A percentile compares a stretch with the other conserved stretches of the same genome.
phyloP scores from a whole-genome alignment of 225 moss, liverwort and hornwort species.

The Anthoceros angustus region DNA sequence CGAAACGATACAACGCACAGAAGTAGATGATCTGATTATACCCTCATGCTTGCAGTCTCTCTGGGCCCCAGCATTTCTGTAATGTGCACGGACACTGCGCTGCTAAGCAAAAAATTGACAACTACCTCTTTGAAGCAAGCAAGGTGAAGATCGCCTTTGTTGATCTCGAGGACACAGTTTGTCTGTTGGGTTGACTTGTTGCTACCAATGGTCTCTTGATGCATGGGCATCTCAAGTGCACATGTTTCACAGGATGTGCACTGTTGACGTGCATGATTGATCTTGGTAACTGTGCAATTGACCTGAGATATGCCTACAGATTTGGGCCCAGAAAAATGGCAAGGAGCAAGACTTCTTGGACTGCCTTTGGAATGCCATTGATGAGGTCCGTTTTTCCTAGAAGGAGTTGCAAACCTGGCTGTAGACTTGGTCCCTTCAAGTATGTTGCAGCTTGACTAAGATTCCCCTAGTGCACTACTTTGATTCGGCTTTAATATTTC shows the following conservation, averaged over 20 bases:
- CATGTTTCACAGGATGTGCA: constrained; percentile 1
- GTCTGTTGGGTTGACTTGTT: neutral
- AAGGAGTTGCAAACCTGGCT: neutral
- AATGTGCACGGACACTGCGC: constrained; percentile 88
- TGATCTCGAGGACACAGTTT: neutral
- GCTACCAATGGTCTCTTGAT: neutral
- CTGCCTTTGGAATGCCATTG: constrained; percentile 69
- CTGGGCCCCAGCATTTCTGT: constrained; percentile 96
- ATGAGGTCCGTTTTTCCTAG: constrained; percentile 39
- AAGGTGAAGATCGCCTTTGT: constrained; percentile 54
- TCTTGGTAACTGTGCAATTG: neutral
- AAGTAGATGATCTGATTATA: neutral
- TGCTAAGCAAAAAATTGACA: constrained; percentile 92
- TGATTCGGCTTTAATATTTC: neutral
- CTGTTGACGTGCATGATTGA: neutral
- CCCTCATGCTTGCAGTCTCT: constrained; percentile 48
- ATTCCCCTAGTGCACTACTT: neutral
- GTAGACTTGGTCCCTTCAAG: neutral
- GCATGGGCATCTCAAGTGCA: neutral
- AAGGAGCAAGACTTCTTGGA: constrained; percentile 66
- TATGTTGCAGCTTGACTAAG: neutral
- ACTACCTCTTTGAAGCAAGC: constrained; percentile 77
- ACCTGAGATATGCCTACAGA: constrained; percentile 24
- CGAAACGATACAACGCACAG: neutral
- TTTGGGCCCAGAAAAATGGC: constrained; percentile 60